phyloP scores from a whole-genome alignment of 768 basidiomycete genomes.

The Termitomyces sp. region DNA sequence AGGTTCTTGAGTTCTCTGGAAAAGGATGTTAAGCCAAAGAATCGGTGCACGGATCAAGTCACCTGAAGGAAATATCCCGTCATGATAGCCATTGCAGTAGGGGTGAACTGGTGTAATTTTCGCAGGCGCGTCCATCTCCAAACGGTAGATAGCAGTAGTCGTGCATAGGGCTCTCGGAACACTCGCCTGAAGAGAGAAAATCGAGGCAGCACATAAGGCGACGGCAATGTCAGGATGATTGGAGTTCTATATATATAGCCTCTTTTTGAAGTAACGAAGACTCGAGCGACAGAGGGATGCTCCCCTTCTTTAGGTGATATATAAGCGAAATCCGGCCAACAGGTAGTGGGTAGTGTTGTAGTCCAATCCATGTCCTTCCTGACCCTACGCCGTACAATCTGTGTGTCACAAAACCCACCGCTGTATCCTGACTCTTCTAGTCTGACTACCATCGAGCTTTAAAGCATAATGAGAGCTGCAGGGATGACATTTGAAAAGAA shows the following conservation, averaged over 20 bases:
- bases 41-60: background rate
- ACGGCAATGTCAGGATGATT: conserved; percentile 12
- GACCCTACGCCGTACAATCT: background rate
- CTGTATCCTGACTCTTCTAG: background rate
- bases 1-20: background rate
- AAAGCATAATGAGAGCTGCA: background rate
- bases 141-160: conserved; percentile 1
- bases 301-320: background rate
- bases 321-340: background rate
- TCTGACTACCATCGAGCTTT: conserved; percentile 6
- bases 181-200: conserved; percentile 1
- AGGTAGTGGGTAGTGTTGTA: background rate
- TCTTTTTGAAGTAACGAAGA: background rate
- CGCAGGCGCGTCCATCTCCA: conserved; percentile 3
- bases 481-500: background rate
- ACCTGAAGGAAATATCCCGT: conserved; percentile 11
- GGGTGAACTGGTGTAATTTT: background rate
- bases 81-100: conserved; percentile 12
- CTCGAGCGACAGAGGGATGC: background rate
- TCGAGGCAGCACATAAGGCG: conserved; percentile 5
- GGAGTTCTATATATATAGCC: background rate
- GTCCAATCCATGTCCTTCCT: background rate
- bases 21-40: background rate
- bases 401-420: background rate
- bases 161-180: background rate